A percentile compares a stretch with the other conserved stretches of the same genome.
phyloP scores from a whole-genome alignment of 2,329 filamentous ascomycete species.

The Apiospora koreana region DNA sequence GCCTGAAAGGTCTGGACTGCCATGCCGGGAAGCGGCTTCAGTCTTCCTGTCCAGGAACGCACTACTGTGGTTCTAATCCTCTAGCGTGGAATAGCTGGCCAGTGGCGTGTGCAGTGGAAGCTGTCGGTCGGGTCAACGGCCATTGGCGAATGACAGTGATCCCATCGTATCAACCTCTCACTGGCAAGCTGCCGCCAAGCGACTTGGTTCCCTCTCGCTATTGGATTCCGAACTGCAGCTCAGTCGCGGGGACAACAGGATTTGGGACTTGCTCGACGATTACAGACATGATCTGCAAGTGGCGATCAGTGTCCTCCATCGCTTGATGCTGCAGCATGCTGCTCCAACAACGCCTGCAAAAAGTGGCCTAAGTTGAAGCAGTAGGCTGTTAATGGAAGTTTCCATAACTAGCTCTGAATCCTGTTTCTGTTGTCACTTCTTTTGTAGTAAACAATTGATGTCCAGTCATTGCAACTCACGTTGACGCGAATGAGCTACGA shows the following conservation, averaged over 20 bases:
- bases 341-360: background rate
- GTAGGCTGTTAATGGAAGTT: background rate
- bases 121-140: background rate
- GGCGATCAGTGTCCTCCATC: background rate
- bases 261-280: background rate
- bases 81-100: slow-evolving; percentile 6
- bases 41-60: background rate
- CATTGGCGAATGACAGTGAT: slow-evolving; percentile 10
- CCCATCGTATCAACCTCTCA: background rate
- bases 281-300: background rate
- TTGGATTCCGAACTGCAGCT: background rate
- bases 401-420: background rate
- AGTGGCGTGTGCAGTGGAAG: background rate
- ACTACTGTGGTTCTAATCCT: slow-evolving; percentile 4
- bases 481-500: background rate
- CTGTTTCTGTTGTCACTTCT: background rate
- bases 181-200: background rate
- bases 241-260: background rate
- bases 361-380: background rate
- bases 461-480: background rate
- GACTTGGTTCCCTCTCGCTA: background rate
- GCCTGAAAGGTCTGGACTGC: background rate
- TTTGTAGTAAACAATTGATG: background rate
- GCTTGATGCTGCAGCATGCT: background rate
- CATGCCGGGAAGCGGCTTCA: background rate